Evolutionary conservation across 768 basidiomycete species (phyloP).

Genomic region (Tephrocybe sp.): DNA sequence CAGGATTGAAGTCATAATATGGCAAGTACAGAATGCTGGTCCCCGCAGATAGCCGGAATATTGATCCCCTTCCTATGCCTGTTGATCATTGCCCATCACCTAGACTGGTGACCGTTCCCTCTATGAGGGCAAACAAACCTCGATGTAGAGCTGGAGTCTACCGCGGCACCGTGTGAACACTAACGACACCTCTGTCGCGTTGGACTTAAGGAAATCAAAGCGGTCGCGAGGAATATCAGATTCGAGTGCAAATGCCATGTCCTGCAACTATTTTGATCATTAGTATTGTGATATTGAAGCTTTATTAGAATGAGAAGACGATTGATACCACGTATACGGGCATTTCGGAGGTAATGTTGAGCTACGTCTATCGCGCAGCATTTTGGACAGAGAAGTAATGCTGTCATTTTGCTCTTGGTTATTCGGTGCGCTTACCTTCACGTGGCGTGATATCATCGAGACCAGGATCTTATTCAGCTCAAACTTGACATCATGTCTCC

Average conservation of each 20-base stretch:
- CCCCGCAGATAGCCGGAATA: too few relatives aligned
- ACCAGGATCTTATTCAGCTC: background rate
- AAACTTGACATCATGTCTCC: background rate
- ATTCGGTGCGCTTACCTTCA: too few relatives aligned
- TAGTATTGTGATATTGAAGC: background rate
- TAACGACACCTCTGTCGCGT: slow-evolving; percentile 81
- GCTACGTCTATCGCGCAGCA: slow-evolving; percentile 78
- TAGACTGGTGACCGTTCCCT: too few relatives aligned
- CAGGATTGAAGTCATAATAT: too few relatives aligned
- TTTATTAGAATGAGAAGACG: slow-evolving; percentile 67
- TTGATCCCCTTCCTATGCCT: too few relatives aligned
- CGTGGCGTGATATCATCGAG: background rate
- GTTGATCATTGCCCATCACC: too few relatives aligned
- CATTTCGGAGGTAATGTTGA: slow-evolving; percentile 76
- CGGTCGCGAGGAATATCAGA: slow-evolving; percentile 67
- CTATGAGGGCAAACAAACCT: too few relatives aligned
- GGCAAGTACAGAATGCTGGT: too few relatives aligned
- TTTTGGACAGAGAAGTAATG: slow-evolving; percentile 90
- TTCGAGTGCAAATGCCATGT: slow-evolving; percentile 60
- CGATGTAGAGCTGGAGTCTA: too few relatives aligned
- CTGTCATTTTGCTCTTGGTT: too few relatives aligned
- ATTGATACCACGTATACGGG: slow-evolving; percentile 87
- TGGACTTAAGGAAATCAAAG: slow-evolving; percentile 87
- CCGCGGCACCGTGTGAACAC: too few relatives aligned
- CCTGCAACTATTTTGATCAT: background rate